Percentiles rank a stretch among this genome's conserved stretches.
These are phyloP conservation scores for Penicillium nucicola DNA, from an alignment of 495 filamentous ascomycete species.

Conservation along the genomic window DNA sequence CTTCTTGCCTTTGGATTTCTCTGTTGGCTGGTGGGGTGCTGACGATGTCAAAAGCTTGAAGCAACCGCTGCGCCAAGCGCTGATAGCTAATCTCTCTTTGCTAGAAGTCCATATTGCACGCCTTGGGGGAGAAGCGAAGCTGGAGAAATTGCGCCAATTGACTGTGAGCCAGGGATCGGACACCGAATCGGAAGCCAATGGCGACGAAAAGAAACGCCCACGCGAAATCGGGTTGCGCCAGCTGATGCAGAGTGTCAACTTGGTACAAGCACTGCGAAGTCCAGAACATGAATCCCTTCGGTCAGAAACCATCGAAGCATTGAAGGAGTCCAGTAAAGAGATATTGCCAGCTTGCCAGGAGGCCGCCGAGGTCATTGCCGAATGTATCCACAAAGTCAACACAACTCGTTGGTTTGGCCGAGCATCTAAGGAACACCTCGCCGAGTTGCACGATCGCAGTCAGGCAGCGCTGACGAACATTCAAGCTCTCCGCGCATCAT, in stretches of 20 bases:
- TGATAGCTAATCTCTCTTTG: constrained; percentile 14
- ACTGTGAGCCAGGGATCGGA: constrained; percentile 8
- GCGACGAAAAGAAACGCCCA: constrained; percentile 14
- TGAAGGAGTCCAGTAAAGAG: constrained; percentile 18
- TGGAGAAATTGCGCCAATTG: constrained; percentile 18
- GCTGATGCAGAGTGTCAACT: constrained; percentile 19
- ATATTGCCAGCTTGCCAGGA: constrained; percentile 25
- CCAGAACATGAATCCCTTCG: constrained; percentile 23
- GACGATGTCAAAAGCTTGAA: constrained; percentile 30
- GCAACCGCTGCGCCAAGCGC: constrained; percentile 21
- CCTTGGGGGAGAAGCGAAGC: constrained; percentile 17
- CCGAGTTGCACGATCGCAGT: constrained; percentile 12
- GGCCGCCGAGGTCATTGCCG: constrained; percentile 12
- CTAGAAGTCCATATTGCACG: constrained; percentile 27
- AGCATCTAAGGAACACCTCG: constrained; percentile 13
- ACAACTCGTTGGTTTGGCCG: constrained; percentile 25
- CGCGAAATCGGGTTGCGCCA: constrained; percentile 27
- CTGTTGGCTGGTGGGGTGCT: constrained; percentile 26
- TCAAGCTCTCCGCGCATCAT: constrained; percentile 13
- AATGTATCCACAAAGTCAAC: constrained; percentile 23
- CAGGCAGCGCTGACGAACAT: constrained; percentile 15
- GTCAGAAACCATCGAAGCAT: constrained; percentile 23
- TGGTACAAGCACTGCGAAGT: constrained; percentile 20
- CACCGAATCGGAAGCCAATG: constrained; percentile 1
- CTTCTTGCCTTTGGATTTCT: constrained; percentile 29